Evolutionary conservation across 805 yeast genomes (phyloP), one percentile per base, ranked within the genome.

Genomic region (Clavispora vitiphila): DNA sequence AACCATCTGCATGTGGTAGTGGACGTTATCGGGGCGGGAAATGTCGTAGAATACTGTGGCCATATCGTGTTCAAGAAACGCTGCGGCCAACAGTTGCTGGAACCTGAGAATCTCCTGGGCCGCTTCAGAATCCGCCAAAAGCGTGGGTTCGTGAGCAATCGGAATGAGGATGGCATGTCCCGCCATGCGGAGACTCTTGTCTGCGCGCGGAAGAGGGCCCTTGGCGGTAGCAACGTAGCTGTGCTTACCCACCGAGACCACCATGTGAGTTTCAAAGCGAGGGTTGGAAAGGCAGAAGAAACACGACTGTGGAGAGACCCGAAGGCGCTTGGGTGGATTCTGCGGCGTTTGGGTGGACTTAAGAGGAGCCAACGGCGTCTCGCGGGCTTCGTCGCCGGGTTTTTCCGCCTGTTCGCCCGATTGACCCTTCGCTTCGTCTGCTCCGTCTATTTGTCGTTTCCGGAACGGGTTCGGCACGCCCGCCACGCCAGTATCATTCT

Each of bases 151-250:
- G 57, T 89, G 97, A 16, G 81, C 79, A 15, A 90, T 76, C 0
- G 96, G 95, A 10, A 88, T 78, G 8, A 90, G 71, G 34, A 89
- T 67, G 18, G 86, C 86, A 65, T 89, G 96, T 0, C 95, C 96
- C 0, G 95, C 77, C 54, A 86, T 81, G 55, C 73, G 64, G 3
- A 74, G 61, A 3, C 64, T 62, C 11, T 66, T 65, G 9, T 58
- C 61, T 1, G 82, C 77, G 21, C 72, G 61, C 1, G 86, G 77
- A 15, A 89, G 61, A 0, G 97, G 96, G 0, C 97, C 97, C 55
- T 85, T 88, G 0, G 96, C 95, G 12, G 81, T 70, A 0, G 96
- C 82, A 43, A 89, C 38, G 57, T 88, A 89, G 0, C 79, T 64
- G 35, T 69, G 66, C 10, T 74, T 72, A 0, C 86, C 91, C 39